These are phyloP conservation scores for Tolypocladium inflatum DNA, from an alignment of 2,329 filamentous ascomycete species.

Conservation along the genomic window DNA sequence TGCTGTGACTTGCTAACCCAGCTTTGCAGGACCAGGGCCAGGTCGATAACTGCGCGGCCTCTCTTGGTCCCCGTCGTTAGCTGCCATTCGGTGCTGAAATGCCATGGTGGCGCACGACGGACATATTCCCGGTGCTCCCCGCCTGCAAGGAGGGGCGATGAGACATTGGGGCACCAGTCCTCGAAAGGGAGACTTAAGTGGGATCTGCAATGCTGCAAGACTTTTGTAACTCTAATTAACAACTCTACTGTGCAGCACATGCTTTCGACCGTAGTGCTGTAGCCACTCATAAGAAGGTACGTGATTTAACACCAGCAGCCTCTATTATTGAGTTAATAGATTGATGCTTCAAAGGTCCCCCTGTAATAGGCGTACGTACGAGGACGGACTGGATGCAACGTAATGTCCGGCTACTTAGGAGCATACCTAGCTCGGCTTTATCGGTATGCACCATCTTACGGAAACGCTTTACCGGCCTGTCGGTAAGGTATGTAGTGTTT, in stretches of 20 bases:
- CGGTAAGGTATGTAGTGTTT: not conserved
- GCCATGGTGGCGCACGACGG: not conserved
- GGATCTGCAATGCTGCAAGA: not conserved
- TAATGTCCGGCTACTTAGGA: not conserved
- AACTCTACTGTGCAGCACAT: not conserved
- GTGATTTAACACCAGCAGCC: not conserved
- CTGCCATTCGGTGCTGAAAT: not conserved
- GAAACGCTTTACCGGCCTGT: not conserved
- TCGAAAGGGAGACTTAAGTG: not conserved
- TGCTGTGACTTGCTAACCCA: not conserved
- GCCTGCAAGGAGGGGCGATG: not conserved
- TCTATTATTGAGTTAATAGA: not conserved
- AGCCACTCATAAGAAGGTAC: not conserved
- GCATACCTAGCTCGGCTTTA: not conserved
- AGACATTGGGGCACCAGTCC: not conserved
- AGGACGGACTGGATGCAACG: not conserved
- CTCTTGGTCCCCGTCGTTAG: not conserved
- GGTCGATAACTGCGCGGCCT: not conserved
- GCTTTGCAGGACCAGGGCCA: not conserved
- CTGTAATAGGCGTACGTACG: not conserved
- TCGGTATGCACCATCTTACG: not conserved
- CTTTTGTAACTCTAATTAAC: not conserved
- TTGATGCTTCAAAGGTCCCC: not conserved
- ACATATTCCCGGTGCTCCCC: conserved; percentile 1
- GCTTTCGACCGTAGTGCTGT: not conserved